Evolutionary conservation across 2,329 filamentous ascomycete species (phyloP).

Genomic region (Penicillium crustosum): DNA sequence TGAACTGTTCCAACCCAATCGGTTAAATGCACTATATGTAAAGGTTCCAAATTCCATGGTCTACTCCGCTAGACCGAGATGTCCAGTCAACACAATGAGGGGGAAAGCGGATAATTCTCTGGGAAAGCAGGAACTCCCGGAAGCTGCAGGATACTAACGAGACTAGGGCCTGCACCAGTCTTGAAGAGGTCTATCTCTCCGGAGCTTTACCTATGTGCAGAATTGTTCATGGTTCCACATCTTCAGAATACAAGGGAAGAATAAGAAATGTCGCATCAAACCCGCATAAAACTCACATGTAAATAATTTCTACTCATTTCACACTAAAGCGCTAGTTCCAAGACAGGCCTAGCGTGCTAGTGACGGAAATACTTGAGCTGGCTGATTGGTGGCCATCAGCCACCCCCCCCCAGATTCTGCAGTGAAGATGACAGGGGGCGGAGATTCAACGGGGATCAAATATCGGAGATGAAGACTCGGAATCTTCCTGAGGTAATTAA

Average conservation of each 20-base stretch:
- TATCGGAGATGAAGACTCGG: background rate
- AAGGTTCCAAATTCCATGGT: background rate
- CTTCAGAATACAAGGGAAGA: background rate
- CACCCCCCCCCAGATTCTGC: background rate
- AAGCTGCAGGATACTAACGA: background rate
- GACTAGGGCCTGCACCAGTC: slow-evolving; percentile 7
- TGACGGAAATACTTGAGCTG: background rate
- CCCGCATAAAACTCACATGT: slow-evolving; percentile 5
- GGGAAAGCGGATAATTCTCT: background rate
- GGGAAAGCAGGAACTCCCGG: background rate
- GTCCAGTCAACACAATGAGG: background rate
- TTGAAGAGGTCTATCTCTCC: slow-evolving; percentile 12
- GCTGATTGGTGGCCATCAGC: slow-evolving; percentile 14
- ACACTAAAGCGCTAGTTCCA: slow-evolving; percentile 4
- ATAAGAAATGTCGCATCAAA: background rate
- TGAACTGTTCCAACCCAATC: slow-evolving; percentile 1
- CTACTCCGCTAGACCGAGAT: background rate
- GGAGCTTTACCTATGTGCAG: background rate
- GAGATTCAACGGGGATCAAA: slow-evolving; percentile 17
- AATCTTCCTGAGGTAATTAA: background rate
- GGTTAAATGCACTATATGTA: background rate
- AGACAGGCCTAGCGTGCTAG: background rate
- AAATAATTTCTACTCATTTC: slow-evolving; percentile 3
- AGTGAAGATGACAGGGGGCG: slow-evolving; percentile 20
- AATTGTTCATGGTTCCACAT: slow-evolving; percentile 11